Evolutionary conservation across 2,329 filamentous ascomycete species (phyloP), one percentile per base, ranked within the genome.

Genomic region (Achaetomium macrosporum): DNA sequence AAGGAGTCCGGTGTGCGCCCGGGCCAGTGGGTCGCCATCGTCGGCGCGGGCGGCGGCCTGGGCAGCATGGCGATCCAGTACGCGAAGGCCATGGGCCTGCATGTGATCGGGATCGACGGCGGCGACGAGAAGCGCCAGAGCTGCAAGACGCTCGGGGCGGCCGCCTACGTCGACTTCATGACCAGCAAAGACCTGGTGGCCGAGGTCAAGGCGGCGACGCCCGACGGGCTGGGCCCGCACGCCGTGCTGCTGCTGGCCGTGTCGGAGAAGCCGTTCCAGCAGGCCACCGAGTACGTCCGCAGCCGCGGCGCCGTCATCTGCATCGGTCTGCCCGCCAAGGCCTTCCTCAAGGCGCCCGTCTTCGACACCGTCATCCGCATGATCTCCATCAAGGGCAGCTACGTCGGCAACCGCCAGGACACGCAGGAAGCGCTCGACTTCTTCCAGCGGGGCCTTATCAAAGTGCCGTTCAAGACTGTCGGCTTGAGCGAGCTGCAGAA

Each of bases 321-420:
- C 72, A 93, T 97, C 65, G 92, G 91, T 65, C 77, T 96, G 25
- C 92, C 92, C 5, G 85, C 88, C 36, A 78, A 84, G 59, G 90
- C 91, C 2, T 87, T 78, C 71, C 79, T 96, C 59, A 81, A 81
- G 62, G 90, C 91, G 1, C 88, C 90, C 37, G 90, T 96, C 51
- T 96, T 96, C 69, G 85, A 91, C 66, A 89, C 87, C 8, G 92
- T 96, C 57, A 78, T 92, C 66, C 75, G 85, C 73, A 96, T 96
- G 90, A 84, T 96, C 74, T 84, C 73, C 64, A 96, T 97, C 77
- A 88, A 88, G 76, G 91, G 91, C 56, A 90, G 84, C 63, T 96
- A 96, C 68, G 92, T 97, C 61, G 92, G 92, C 53, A 96, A 95
- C 76, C 82, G 92, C 61, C 84, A 87, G 68, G 92, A 97, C 68